These are phyloP conservation scores for Salix suchowensis DNA, from an alignment of 345 rosid genomes.

Conservation along the genomic window DNA sequence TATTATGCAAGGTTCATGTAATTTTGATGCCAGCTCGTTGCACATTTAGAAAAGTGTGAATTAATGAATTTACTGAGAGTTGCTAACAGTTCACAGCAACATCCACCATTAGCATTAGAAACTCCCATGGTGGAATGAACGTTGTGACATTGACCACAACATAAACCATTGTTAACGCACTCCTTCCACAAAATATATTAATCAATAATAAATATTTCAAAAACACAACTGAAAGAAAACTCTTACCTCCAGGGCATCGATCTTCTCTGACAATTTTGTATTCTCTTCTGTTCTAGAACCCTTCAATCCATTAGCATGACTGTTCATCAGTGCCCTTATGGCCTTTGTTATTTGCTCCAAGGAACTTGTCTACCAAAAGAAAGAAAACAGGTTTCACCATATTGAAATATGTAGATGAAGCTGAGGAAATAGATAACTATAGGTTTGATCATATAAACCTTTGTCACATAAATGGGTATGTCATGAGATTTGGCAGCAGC, in stretches of 20 bases:
- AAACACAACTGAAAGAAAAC: neutral
- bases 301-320: slow-evolving; percentile 41
- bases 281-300: slow-evolving; percentile 46
- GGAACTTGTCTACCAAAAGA: slow-evolving; percentile 65
- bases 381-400: neutral
- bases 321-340: slow-evolving; percentile 45
- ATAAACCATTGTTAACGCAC: neutral
- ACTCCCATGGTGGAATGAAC: no score
- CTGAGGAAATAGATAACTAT: neutral
- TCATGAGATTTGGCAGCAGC: slow-evolving; percentile 61
- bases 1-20: no score
- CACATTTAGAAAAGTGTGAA: no score
- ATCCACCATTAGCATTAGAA: no score
- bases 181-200: neutral
- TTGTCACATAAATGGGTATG: slow-evolving; percentile 67
- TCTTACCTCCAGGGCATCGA: slow-evolving; percentile 76
- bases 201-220: neutral
- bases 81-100: no score
- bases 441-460: slow-evolving; percentile 36
- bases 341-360: slow-evolving; percentile 70
- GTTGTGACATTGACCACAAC: neutral
- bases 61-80: no score
- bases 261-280: slow-evolving; percentile 52
- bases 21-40: no score
- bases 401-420: neutral